Conservation (phyloP, 169 alveolate species). For the Cyclospora cayetanensis region DNA sequence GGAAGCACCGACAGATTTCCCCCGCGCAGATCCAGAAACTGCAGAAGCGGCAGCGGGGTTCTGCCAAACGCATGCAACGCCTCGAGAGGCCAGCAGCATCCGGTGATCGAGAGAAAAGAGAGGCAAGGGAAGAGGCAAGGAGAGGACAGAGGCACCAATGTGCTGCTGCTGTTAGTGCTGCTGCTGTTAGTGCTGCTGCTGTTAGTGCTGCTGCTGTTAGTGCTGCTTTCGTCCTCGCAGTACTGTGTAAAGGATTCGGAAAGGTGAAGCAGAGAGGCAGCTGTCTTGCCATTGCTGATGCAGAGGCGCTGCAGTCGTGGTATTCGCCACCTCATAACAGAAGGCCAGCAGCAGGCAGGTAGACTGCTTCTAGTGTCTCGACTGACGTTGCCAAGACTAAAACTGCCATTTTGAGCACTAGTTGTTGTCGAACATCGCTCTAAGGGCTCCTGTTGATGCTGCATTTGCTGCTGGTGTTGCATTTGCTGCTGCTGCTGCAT, state of each 20-base stretch:
- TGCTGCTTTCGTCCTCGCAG: neutral
- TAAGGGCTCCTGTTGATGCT: no score
- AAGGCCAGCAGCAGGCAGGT: neutral
- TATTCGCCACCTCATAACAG: neutral
- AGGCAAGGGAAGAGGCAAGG: neutral
- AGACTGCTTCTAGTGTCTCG: neutral
- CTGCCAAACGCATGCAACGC: slow-evolving; percentile 16
- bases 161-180: slow-evolving; percentile 30
- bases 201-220: slow-evolving; percentile 5
- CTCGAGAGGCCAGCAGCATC: neutral
- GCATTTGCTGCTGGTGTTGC: no score
- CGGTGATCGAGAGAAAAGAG: neutral
- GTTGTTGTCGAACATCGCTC: no score
- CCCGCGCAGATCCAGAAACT: neutral
- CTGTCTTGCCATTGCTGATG: neutral
- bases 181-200: slow-evolving; percentile 5
- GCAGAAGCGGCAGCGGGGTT: slow-evolving; percentile 36
- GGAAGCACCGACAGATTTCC: neutral
- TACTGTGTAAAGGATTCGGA: neutral
- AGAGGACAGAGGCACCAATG: neutral
- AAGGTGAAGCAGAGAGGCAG: neutral
- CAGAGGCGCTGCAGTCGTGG: neutral
- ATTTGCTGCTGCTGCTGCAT: no score
- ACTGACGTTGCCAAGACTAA: no score
- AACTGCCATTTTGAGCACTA: no score